Evolutionary conservation across 257 asterid genomes (phyloP).

Genomic region (Solanum sparsipilum): DNA sequence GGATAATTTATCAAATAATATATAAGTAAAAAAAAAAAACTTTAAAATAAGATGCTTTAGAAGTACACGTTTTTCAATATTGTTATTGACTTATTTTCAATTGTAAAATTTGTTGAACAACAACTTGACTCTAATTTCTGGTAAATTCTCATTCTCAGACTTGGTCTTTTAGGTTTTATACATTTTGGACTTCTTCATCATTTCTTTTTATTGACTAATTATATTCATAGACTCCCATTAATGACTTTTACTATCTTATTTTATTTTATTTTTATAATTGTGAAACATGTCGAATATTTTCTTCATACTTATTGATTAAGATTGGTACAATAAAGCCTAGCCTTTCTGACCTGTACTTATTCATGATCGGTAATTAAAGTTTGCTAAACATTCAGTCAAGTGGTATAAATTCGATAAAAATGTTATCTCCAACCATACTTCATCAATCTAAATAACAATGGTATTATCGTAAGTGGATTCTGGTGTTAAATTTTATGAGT

Average conservation of each 20-base stretch:
- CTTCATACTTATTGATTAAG: not conserved
- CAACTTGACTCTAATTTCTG: not conserved
- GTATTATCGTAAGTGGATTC: not conserved
- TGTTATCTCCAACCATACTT: not conserved
- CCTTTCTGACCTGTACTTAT: too few relatives aligned
- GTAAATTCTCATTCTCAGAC: not conserved
- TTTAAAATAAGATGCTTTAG: not conserved
- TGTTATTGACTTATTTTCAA: not conserved
- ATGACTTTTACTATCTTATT: not conserved
- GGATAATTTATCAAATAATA: not conserved
- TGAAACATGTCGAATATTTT: not conserved
- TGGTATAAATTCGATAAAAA: too few relatives aligned
- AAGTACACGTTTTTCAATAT: not conserved
- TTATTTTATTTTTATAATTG: not conserved
- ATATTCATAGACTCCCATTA: not conserved
- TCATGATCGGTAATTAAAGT: too few relatives aligned
- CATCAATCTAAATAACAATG: not conserved
- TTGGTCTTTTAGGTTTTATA: not conserved
- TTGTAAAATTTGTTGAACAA: not conserved
- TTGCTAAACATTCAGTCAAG: too few relatives aligned
- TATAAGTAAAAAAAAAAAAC: not conserved
- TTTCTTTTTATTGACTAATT: not conserved
- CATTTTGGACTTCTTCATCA: not conserved
- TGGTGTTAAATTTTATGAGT: not conserved
- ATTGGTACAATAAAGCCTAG: not conserved